These are phyloP conservation scores for Hysterangium stoloniferum DNA, from an alignment of 768 basidiomycete species.

Conservation along the genomic window DNA sequence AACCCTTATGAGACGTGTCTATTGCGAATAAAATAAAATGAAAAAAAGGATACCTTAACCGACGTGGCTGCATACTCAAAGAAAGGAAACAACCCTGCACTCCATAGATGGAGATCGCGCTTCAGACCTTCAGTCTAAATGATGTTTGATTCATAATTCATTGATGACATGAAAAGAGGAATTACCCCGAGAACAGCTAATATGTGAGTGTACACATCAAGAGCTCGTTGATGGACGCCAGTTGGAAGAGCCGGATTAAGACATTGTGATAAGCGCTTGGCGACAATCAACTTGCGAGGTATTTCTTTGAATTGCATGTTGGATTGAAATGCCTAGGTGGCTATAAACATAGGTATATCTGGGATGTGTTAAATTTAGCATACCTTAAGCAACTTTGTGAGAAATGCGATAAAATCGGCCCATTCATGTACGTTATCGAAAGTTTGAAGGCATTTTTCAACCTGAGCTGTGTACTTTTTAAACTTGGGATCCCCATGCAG, in stretches of 20 bases:
- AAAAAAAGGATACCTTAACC: constrained; percentile 58
- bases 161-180: constrained; percentile 11
- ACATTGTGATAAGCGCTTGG: constrained; percentile 93
- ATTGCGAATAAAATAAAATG: not conserved
- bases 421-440: constrained; percentile 98
- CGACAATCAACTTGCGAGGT: constrained; percentile 86
- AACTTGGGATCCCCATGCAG: constrained; percentile 72
- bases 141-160: not conserved
- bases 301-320: constrained; percentile 95
- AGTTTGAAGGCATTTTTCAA: constrained; percentile 86
- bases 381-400: constrained; percentile 90
- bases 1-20: not conserved
- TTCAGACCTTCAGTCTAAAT: constrained; percentile 75
- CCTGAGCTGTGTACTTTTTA: constrained; percentile 87
- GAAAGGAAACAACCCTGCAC: constrained; percentile 94
- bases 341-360: not conserved
- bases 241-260: constrained; percentile 95
- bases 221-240: constrained; percentile 92
- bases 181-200: constrained; percentile 85
- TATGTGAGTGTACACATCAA: constrained; percentile 93
- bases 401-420: constrained; percentile 98
- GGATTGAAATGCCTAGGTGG: constrained; percentile 75
- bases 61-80: constrained; percentile 99
- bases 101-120: constrained; percentile 87
- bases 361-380: constrained; percentile 14